Evolutionary conservation across 2,329 filamentous ascomycete species (phyloP).

Genomic region (Fusarium mundagurra): DNA sequence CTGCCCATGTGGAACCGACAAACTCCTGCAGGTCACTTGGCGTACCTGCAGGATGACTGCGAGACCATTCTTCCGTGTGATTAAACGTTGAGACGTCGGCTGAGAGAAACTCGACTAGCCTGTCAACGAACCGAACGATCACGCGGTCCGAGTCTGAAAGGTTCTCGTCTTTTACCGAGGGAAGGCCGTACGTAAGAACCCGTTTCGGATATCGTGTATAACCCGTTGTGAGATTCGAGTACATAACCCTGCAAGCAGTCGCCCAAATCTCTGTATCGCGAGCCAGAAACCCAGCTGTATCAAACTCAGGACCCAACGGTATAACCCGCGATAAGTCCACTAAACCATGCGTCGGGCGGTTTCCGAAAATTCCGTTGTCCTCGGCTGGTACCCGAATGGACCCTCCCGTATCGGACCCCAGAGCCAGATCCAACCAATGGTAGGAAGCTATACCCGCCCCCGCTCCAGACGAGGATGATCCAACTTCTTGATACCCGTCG

Average conservation of each 20-base stretch:
- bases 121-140: neutral
- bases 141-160: neutral
- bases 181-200: neutral
- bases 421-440: neutral
- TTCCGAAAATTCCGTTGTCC: neutral
- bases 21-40: neutral
- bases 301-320: neutral
- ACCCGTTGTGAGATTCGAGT: neutral
- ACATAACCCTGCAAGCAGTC: neutral
- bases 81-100: neutral
- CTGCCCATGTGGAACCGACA: neutral
- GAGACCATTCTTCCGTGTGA: neutral
- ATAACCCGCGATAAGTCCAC: neutral
- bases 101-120: neutral
- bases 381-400: neutral
- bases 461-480: neutral
- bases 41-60: neutral
- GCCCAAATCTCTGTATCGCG: neutral
- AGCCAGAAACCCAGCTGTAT: neutral
- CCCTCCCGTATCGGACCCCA: neutral
- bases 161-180: rapidly evolving
- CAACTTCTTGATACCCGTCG: neutral
- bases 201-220: neutral
- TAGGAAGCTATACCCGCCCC: neutral
- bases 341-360: neutral